Evolutionary conservation across 331 rosid species (phyloP), one percentile per base, ranked within the genome.

Genomic region (Malus hybrid): DNA sequence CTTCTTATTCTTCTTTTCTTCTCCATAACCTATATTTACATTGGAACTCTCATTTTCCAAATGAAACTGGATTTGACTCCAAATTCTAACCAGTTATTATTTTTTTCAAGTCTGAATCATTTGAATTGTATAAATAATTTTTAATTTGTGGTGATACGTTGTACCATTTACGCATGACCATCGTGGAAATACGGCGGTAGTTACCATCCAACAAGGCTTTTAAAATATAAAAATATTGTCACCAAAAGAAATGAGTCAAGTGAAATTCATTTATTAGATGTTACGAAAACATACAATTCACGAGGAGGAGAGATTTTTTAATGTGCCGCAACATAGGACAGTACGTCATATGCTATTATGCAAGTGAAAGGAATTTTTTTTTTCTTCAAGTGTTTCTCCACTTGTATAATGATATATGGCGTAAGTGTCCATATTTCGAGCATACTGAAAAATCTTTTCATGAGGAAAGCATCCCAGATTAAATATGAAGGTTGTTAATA

Each of bases 261-360:
- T 39, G 46, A 39, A 39, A 39, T 39, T 39, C 12, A 39, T 39
- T 39, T 10, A 39, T 0, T 39, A 39, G 46, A 9, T 2, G 46
- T 39, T 39, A 39, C 0, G 12, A 2, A 39, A 2, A 9, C 46
- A 39, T 39, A 39, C 46, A 2, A 39, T 39, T 39, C 44, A 39
- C 1, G 12, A 9, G 0, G 1, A 39, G 4, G 46, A 9, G 0
- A 39, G 46, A 39, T 39, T 39, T 39, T 39, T 39, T 39, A 2
- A 39, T 39, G 12, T 39, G 46, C 46, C 0, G 46, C 0, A 39
- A 39, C 0, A 39, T 1, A 39, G 4, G 4, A 0, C 0, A 2
- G 0, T 39, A 39, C 12, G 0, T 3, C 0, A 39, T 39, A 39
- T 39, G 46, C 3, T 39, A 9, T 39, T 10, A 39, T 39, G 46